These are phyloP conservation scores for Neonectria neomacrospora DNA, from an alignment of 2,329 filamentous ascomycete species.

Conservation along the genomic window DNA sequence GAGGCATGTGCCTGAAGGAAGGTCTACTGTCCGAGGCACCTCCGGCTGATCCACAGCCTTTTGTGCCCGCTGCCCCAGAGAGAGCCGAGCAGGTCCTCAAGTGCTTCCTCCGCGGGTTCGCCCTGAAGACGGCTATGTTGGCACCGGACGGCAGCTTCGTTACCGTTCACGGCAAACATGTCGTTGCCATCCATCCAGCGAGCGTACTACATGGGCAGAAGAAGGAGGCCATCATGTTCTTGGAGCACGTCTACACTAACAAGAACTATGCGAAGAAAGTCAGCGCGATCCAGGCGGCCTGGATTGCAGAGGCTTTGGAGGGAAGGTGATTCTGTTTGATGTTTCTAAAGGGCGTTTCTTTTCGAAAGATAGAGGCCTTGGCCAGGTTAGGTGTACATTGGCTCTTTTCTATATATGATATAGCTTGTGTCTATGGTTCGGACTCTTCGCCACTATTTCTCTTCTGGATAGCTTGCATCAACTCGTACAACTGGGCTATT, in stretches of 20 bases:
- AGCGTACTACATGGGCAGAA: conserved; percentile 72
- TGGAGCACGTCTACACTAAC: conserved; percentile 73
- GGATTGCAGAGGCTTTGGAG: conserved; percentile 65
- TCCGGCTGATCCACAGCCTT: conserved; percentile 65
- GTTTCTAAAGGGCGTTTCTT: background rate
- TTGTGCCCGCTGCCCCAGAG: conserved; percentile 65
- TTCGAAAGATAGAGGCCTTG: conserved; percentile 10
- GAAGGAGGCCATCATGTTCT: conserved; percentile 74
- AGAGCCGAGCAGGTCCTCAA: conserved; percentile 65
- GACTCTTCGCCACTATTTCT: conserved; percentile 43
- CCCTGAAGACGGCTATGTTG: conserved; percentile 68
- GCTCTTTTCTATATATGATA: conserved; percentile 28
- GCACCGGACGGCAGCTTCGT: conserved; percentile 70
- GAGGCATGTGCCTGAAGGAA: conserved; percentile 64
- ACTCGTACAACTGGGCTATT: conserved; percentile 90
- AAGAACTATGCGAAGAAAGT: conserved; percentile 76
- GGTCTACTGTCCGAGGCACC: conserved; percentile 60
- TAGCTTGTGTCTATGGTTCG: conserved; percentile 34
- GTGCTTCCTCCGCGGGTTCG: conserved; percentile 72
- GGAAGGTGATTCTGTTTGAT: conserved; percentile 37
- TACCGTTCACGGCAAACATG: conserved; percentile 68
- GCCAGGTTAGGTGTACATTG: conserved; percentile 29
- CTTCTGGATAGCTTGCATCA: conserved; percentile 83
- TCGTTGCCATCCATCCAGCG: conserved; percentile 70
- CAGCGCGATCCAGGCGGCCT: conserved; percentile 68